Base-by-base conservation (phyloP, 2,329 filamentous ascomycete genomes). In the Xenosphaeropsis pyriputrescens region DNA sequence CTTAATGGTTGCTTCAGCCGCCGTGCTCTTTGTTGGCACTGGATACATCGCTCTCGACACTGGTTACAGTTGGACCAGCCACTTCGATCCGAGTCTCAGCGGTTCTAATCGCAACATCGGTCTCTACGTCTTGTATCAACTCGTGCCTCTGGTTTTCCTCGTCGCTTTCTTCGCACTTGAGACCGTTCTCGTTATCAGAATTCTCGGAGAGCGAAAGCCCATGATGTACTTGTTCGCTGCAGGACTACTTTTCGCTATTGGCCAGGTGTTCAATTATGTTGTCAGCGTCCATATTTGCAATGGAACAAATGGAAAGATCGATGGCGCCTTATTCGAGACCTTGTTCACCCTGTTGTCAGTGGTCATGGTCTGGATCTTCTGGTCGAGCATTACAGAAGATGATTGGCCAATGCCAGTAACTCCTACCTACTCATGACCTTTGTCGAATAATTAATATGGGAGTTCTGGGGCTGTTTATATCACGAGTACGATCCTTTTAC, bases 321-420 rank as follows among this genome's bases (percentile, higher is more conserved):
- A 98, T 54, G 91, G 91, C 36, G 76, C 89, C 5, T 62, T 98
- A 1, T 98, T 98, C 58, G 75, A 95, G 58, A 93, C 88, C 0
- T 64, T 96, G 6, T 96, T 98, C 63, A 96, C 88, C 0, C 67
- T 95, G 1, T 63, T 89, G 11, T 70, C 88, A 0, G 85, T 98
- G 4, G 68, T 85, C 14, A 75, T 75, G 61, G 63, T 95, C 46
- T 98, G 91, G 88, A 60, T 84, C 40, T 98, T 98, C 67, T 98
- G 91, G 91, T 93, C 86, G 34, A 95, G 86, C 63, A 98, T 98
- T 51, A 98, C 91, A 13, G 91, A 98, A 61, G 91, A 98, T 53
- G 89, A 95, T 64, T 98, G 91, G 91, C 85, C 88, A 14, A 70
- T 71, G 59, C 63, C 67, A 26, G 59, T 49, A 22, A 40, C 45